phyloP scores from a whole-genome alignment of 169 alveolate genomes.

The Cardiosporidium cionae region DNA sequence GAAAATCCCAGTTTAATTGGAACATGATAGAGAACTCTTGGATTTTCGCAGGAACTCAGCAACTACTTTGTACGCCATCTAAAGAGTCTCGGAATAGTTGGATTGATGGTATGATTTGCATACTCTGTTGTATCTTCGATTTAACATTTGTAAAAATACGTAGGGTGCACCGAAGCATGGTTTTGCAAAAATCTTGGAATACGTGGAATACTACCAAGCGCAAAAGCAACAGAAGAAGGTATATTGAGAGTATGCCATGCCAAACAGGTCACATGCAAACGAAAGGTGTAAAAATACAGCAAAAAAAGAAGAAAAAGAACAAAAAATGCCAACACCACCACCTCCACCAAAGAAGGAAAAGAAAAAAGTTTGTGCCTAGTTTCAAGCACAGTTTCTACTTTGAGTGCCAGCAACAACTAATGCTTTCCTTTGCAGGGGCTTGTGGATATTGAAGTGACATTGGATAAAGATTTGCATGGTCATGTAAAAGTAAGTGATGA shows the following conservation, averaged over 20 bases:
- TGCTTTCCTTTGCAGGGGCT: background rate
- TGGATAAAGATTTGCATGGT: background rate
- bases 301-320: background rate
- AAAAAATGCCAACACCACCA: background rate
- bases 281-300: too few species aligned
- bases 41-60: conserved; percentile 24
- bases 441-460: background rate
- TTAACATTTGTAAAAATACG: background rate
- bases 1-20: too few species aligned
- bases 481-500: background rate
- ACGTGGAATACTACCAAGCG: conserved; percentile 33
- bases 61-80: conserved; percentile 46
- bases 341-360: background rate
- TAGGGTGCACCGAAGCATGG: conserved; percentile 56
- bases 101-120: conserved; percentile 38
- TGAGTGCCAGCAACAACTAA: too few species aligned
- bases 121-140: background rate
- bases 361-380: too few species aligned
- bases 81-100: conserved; percentile 45
- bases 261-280: background rate
- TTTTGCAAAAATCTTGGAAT: conserved; percentile 51
- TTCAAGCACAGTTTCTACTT: too few species aligned
- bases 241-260: background rate
- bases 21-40: background rate
- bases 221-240: background rate